These are phyloP conservation scores for Paraphoma sp. DNA, from an alignment of 2,329 filamentous ascomycete species.

Conservation along the genomic window DNA sequence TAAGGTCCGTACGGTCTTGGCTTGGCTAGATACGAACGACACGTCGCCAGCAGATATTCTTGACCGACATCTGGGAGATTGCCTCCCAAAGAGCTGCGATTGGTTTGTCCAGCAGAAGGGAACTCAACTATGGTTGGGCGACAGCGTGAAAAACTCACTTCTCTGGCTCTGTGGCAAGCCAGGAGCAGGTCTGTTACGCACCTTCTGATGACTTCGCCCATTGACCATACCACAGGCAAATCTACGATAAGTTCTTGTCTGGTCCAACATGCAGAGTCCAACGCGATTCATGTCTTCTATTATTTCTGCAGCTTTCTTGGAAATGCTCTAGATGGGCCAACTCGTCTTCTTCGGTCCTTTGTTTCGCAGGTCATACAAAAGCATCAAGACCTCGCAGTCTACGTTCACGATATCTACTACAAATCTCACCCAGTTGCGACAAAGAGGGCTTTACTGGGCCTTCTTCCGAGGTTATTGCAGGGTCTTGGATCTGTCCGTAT, in stretches of 20 bases:
- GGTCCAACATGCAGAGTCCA: constrained; percentile 9
- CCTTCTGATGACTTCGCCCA: not conserved
- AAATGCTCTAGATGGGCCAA: not conserved
- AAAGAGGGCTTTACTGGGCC: constrained; percentile 7
- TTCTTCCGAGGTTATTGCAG: constrained; percentile 12
- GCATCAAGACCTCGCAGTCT: constrained; percentile 10
- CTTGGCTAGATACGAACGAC: not conserved
- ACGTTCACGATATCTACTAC: constrained; percentile 6
- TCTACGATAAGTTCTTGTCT: constrained; percentile 13
- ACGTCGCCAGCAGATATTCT: constrained; percentile 8
- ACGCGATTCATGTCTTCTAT: constrained; percentile 8
- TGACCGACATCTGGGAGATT: constrained; percentile 7
- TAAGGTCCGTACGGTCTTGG: not conserved
- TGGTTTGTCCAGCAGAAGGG: constrained; percentile 15
- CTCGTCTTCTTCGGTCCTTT: constrained; percentile 7
- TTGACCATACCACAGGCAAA: constrained; percentile 12
- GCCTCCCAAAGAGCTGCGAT: constrained; percentile 11
- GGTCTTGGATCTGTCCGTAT: constrained; percentile 12
- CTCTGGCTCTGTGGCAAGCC: constrained; percentile 22
- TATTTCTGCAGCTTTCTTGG: constrained; percentile 15
- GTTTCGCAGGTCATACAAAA: constrained; percentile 13
- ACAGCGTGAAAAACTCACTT: constrained; percentile 2
- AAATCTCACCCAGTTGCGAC: constrained; percentile 4
- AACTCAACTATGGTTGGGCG: constrained; percentile 11
- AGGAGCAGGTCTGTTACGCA: constrained; percentile 11